phyloP scores from a whole-genome alignment of 129 eudicot species.

The Solidago caesia region DNA sequence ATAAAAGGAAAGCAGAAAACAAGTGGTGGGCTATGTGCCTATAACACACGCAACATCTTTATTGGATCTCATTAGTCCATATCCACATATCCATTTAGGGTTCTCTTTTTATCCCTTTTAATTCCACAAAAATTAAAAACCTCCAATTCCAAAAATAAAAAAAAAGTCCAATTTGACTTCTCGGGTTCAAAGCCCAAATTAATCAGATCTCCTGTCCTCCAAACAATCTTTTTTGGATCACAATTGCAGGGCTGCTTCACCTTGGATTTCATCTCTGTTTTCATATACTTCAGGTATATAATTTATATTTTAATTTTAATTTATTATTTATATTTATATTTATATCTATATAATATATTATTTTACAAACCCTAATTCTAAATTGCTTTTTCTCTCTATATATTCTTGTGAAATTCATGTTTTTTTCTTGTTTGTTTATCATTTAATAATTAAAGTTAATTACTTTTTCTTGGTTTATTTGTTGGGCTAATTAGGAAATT shows the following conservation, averaged over 20 bases:
- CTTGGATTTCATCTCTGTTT: slow-evolving; percentile 11
- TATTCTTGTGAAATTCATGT: neutral
- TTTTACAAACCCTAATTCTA: slow-evolving; percentile 2
- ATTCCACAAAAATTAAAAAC: neutral
- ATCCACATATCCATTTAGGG: neutral
- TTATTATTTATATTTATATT: too few species aligned
- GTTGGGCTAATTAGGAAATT: too few species aligned
- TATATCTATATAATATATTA: too few species aligned
- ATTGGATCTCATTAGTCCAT: slow-evolving; percentile 31
- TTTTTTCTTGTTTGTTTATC: neutral
- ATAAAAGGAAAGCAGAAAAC: neutral
- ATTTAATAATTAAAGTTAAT: neutral
- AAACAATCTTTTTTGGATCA: slow-evolving; percentile 29
- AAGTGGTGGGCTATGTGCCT: slow-evolving; percentile 27
- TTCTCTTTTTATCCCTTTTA: neutral
- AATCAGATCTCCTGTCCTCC: slow-evolving; percentile 20
- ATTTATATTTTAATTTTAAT: too few species aligned
- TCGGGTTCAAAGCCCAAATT: slow-evolving; percentile 26
- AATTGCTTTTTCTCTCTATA: neutral
- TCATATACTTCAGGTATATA: slow-evolving; percentile 3
- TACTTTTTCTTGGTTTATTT: neutral
- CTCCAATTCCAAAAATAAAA: slow-evolving; percentile 1
- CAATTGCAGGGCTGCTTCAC: slow-evolving; percentile 20
- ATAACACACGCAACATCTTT: slow-evolving; percentile 19
- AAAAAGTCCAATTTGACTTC: slow-evolving; percentile 7